Percentiles rank a stretch among this genome's conserved stretches.
These are phyloP conservation scores for Diplocarpon rosae DNA, from an alignment of 2,329 filamentous ascomycete genomes.

Conservation along the genomic window DNA sequence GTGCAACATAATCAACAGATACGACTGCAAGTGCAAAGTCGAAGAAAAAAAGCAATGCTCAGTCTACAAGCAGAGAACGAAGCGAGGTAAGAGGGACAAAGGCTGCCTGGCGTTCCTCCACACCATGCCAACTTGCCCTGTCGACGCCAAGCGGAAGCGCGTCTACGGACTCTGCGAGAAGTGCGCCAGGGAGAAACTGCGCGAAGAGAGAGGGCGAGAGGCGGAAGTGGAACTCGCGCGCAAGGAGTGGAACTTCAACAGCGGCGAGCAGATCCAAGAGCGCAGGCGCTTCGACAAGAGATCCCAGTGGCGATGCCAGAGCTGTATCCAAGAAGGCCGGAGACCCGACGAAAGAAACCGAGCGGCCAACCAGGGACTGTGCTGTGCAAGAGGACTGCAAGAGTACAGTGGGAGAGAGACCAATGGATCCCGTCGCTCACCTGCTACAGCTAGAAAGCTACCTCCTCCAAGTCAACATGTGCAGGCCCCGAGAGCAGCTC, in stretches of 20 bases:
- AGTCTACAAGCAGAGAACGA: not conserved
- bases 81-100: not conserved
- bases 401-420: constrained; percentile 2
- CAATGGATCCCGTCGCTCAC: not conserved
- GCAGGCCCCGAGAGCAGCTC: not conserved
- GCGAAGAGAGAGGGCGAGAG: not conserved
- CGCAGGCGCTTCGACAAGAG: not conserved
- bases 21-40: not conserved
- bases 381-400: constrained; percentile 10
- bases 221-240: not conserved
- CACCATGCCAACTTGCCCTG: too few relatives aligned
- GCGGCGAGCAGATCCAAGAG: not conserved
- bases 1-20: constrained; percentile 2
- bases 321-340: constrained; percentile 5
- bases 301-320: not conserved
- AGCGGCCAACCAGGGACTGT: constrained; percentile 10
- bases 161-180: not conserved
- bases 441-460: not conserved
- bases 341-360: not conserved
- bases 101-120: not conserved
- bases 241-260: not conserved
- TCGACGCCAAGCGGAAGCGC: not conserved
- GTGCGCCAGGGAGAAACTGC: not conserved
- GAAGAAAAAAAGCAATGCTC: not conserved
- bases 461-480: not conserved